Percentiles rank a stretch among this genome's conserved stretches.
Conservation (phyloP, 306 rosid species). For the Macrotyloma uniflorum region DNA sequence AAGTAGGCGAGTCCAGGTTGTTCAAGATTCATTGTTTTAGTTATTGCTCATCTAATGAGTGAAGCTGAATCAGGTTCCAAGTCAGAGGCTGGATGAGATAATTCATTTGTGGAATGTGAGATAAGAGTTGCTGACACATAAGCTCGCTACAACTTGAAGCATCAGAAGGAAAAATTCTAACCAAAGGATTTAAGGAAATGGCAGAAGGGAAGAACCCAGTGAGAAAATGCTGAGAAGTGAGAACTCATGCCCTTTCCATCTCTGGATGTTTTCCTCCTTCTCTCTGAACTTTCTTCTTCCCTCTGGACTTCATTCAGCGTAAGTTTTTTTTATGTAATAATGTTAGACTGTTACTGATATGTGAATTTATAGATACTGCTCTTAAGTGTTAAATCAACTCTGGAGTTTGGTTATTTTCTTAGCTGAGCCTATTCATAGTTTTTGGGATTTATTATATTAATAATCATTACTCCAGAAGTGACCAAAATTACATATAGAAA, state of each 20-base stretch:
- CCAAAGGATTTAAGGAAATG: background rate
- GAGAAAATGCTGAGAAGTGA: background rate
- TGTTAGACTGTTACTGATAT: background rate
- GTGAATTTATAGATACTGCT: background rate
- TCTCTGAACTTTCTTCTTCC: background rate
- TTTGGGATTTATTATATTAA: background rate
- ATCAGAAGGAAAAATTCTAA: background rate
- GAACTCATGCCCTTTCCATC: background rate
- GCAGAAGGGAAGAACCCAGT: background rate
- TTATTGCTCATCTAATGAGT: background rate
- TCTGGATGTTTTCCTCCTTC: background rate
- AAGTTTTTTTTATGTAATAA: background rate
- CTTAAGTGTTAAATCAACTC: background rate
- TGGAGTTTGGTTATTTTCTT: background rate
- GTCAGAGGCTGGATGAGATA: background rate
- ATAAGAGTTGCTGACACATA: background rate
- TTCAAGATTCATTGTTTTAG: background rate
- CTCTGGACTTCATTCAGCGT: background rate
- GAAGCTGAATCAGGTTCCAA: background rate
- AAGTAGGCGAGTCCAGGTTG: background rate
- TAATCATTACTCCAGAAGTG: slow-evolving; percentile 2
- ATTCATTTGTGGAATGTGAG: background rate
- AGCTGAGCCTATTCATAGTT: slow-evolving; percentile 7
- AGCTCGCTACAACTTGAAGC: background rate
- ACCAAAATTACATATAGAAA: slow-evolving; percentile 26